Evolutionary conservation across 495 filamentous ascomycete species (phyloP), one percentile per base, ranked within the genome.

Genomic region (Hypoxylon lenormandii): DNA sequence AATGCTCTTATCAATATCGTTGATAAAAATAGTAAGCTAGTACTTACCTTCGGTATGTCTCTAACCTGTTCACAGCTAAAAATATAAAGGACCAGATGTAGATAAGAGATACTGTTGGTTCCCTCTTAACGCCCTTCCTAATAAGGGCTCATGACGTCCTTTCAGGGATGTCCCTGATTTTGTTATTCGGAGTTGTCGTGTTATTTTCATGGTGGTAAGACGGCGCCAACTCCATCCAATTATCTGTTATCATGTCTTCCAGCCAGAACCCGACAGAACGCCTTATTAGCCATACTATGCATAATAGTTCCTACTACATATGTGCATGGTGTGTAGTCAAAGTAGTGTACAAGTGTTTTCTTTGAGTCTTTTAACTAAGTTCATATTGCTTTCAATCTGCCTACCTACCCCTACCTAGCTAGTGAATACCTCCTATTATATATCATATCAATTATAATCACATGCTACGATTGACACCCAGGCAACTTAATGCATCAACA

Each of bases 121-220:
- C n/a, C n/a, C n/a, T n/a, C n/a, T n/a, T n/a, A n/a, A n/a, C n/a
- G n/a, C n/a, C n/a, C n/a, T n/a, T n/a, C n/a, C n/a, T n/a, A n/a
- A n/a, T n/a, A n/a, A n/a, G n/a, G n/a, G n/a, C n/a, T n/a, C n/a
- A 68, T 68, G 51, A 61, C 37, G 37, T 62, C n/a, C n/a, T 61
- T 40, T 16, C 37, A 60, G 37, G 55, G 33, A 60, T 55, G 51
- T 60, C 18, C 49, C 64, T 46, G 48, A 15, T 49, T 63, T 46
- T 5, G n/a, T 28, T 42, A 13, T 45, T 45, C 36, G 10, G 36
- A 49, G n/a, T 37, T 50, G 21, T 26, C 22, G 19, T 28, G 23
- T 48, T 54, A 51, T 36, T 33, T 33, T 50, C 33, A 62, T 69
- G 64, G 57, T 57, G 51, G 65, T 69, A 58, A 58, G 58, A 63